Percentiles rank a stretch among this genome's conserved stretches.
These are phyloP conservation scores for Hippophae rhamnoides DNA, from an alignment of 306 rosid genomes.

Conservation along the genomic window DNA sequence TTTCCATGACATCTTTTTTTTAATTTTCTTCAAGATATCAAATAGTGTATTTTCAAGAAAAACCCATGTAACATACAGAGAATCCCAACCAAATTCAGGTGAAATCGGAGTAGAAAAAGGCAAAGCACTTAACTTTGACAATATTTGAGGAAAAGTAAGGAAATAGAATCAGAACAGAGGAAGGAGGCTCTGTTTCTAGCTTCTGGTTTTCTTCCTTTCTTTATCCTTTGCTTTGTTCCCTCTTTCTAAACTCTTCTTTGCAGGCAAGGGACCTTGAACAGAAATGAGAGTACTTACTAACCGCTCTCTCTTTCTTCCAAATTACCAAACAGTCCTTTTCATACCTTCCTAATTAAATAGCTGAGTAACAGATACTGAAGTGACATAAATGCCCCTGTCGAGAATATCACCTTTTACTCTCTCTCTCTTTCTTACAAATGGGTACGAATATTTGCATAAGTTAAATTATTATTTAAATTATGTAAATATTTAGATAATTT, in stretches of 20 bases:
- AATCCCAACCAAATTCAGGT: conserved; percentile 11
- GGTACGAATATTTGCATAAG: too few relatives aligned
- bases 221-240: conserved; percentile 20
- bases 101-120: conserved; percentile 12
- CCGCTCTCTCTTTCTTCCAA: conserved; percentile 30
- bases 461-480: too few relatives aligned
- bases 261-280: conserved; percentile 68
- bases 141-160: not conserved
- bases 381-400: conserved; percentile 26
- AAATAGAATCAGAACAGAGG: conserved; percentile 24
- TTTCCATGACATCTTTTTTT: conserved; percentile 60
- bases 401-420: too few relatives aligned
- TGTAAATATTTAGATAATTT: too few relatives aligned
- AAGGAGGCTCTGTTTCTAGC: conserved; percentile 14
- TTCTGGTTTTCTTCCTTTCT: conserved; percentile 38
- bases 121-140: conserved; percentile 6
- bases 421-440: too few relatives aligned
- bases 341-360: conserved; percentile 22
- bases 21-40: conserved; percentile 8
- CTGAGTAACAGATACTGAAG: conserved; percentile 18
- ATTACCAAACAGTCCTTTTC: conserved; percentile 49
- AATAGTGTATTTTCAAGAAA: conserved; percentile 11
- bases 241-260: conserved; percentile 38
- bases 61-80: conserved; percentile 17
- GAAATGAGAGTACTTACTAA: conserved; percentile 50